Base-by-base conservation (phyloP, 176 grass and related monocot species). In the Secale cereale region DNA sequence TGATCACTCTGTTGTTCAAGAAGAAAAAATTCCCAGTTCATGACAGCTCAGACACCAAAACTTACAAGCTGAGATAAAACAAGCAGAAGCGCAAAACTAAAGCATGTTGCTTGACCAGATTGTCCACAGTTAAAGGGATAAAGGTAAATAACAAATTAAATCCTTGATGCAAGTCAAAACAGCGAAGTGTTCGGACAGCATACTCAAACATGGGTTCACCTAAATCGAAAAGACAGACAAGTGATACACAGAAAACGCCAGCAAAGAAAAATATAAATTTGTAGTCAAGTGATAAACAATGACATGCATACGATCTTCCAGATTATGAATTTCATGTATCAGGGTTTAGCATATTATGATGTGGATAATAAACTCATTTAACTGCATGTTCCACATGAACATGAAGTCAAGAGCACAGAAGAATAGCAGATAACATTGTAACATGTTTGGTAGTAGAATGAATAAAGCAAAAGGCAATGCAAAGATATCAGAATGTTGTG, bases 11-110 rank as follows among this genome's bases (percentile, higher is more conserved):
- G 26, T 74, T 74, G 46, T 74, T 50, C 46, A 30, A 31, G 0
- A 30, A 48, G 75, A 73, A 12, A 23, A 35, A 70, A 37, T 78
- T 82, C 78, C 35, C 43, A 50, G 22, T 50, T 79, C 39, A 48
- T 74, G 41, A 74, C 45, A 54, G 17, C 45, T 54, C 10, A 23
- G 56, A 57, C n/a, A 82, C 36, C 66, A 56, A 70, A 46, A 69
- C 25, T 82, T 77, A 81, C 60, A 71, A 67, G 40, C 35, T 69
- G 22, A 81, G 60, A 43, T 68, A 66, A 70, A 66, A 70, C 10
- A 83, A 36, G 15, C 46, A 76, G 61, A 83, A 52, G 77, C 35
- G 15, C 46, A 76, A 70, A 83, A 52, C 26, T 60, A n/a, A 86
- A 78, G 7, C 62, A 68, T 26, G 68, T 45, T 36, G 20, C 22